Evolutionary conservation across 768 basidiomycete species (phyloP).

Genomic region (Phylloporus rhodoxanthus): DNA sequence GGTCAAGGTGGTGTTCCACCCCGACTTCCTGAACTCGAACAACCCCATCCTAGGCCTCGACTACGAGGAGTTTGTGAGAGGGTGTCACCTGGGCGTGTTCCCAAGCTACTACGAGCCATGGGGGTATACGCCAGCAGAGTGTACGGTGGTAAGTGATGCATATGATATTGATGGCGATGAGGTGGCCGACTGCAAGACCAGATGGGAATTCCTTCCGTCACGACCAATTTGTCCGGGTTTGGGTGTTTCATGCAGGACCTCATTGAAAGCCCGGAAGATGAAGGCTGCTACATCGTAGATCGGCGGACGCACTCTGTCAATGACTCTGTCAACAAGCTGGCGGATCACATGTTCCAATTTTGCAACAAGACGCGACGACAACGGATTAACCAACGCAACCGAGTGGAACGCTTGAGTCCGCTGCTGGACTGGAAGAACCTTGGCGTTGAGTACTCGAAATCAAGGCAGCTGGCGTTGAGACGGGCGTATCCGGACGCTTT

Average conservation of each 20-base stretch:
- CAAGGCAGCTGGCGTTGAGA: slow-evolving; percentile 83
- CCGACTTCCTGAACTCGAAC: slow-evolving; percentile 95
- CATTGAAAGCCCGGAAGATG: slow-evolving; percentile 89
- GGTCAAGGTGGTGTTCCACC: slow-evolving; percentile 97
- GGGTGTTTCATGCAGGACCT: slow-evolving; percentile 99
- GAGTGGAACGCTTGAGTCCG: slow-evolving; percentile 90
- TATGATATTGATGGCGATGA: slow-evolving; percentile 1
- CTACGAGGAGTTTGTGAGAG: slow-evolving; percentile 98
- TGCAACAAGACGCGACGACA: slow-evolving; percentile 84
- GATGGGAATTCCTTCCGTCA: slow-evolving; percentile 98
- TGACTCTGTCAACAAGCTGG: slow-evolving; percentile 82
- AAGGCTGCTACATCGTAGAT: slow-evolving; percentile 96
- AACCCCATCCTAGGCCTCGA: slow-evolving; percentile 96
- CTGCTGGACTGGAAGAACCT: slow-evolving; percentile 98
- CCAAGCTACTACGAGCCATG: slow-evolving; percentile 96
- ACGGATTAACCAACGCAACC: slow-evolving; percentile 97
- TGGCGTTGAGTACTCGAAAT: slow-evolving; percentile 95
- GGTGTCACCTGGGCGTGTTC: slow-evolving; percentile 97
- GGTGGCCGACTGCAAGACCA: slow-evolving; percentile 25
- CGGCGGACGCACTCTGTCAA: slow-evolving; percentile 85
- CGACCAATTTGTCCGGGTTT: slow-evolving; percentile 96
- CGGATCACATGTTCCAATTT: slow-evolving; percentile 71
- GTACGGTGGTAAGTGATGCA: slow-evolving; percentile 77
- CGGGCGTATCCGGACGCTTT: slow-evolving; percentile 96
- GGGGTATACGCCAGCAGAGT: slow-evolving; percentile 97